Evolutionary conservation across 805 yeast species (phyloP), one percentile per base, ranked within the genome.

Genomic region (Spathaspora arborariae): DNA sequence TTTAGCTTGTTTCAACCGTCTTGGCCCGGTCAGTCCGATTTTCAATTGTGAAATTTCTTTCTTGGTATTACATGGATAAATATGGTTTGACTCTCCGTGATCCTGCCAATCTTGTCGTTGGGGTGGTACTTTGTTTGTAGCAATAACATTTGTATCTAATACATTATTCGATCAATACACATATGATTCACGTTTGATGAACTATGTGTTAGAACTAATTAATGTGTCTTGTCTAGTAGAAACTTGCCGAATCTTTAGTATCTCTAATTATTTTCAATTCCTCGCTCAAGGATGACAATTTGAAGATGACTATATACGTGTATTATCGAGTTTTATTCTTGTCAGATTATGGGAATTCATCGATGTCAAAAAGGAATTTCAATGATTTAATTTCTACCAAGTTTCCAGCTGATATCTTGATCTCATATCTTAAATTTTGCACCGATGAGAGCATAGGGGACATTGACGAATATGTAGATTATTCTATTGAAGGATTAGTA

Each of bases 281-380:
- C 56, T 81, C 19, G 60, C 74, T 18, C 57, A 61, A 35, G 74
- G 76, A 0, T 47, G 73, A 8, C 47, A 45, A 5, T 36, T 54
- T 5, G 52, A 52, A 39, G 37, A 42, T 24, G 11, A 46, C 0
- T 56, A 59, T 18, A 52, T 66, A n/a, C 62, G 62, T 42, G 44
- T 69, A 7, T 55, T 71, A 10, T 64, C 82, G 0, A 68, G 76
- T 0, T 55, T 81, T 34, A 75, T 76, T 3, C 54, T 80, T n/a
- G 63, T 80, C 6, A 83, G 82, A 57, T 60, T 80, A 2, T 82
- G 86, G 86, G 73, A 75, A 43, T 70, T 75, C 46, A 60, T 77
- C 0, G 67, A 73, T 37, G 15, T 40, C 13, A 43, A 47, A 16
- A 39, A 51, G 26, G 39, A 45, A n/a, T 44, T n/a, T 46, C 15